Evolutionary conservation across 306 rosid genomes (phyloP).

Genomic region (Lathyrus oleraceus): DNA sequence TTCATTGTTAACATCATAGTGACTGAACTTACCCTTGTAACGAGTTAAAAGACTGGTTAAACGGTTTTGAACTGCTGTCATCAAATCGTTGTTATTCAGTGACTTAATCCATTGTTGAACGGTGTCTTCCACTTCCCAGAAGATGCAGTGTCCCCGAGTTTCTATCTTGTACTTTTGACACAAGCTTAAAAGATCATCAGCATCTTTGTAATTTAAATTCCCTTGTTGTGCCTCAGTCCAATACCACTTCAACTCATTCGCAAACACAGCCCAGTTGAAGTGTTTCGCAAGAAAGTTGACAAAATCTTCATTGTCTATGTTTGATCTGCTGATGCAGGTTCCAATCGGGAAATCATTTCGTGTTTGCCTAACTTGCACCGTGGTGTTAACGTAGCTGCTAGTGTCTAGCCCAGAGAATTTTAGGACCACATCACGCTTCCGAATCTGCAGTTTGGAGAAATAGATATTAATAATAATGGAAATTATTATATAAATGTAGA

Average conservation of each 20-base stretch:
- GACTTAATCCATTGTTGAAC: conserved; percentile 80
- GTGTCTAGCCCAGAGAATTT: conserved; percentile 69
- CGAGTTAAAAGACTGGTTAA: conserved; percentile 65
- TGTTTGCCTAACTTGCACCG: conserved; percentile 64
- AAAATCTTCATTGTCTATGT: conserved; percentile 91
- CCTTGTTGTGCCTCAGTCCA: conserved; percentile 93
- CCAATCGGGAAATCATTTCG: conserved; percentile 79
- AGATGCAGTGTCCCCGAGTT: conserved; percentile 88
- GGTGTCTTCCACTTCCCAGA: conserved; percentile 77
- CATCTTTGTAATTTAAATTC: conserved; percentile 79
- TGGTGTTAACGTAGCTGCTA: conserved; percentile 42
- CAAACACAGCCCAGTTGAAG: conserved; percentile 96
- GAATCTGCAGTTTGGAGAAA: conserved; percentile 56
- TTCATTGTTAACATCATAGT: conserved; percentile 92
- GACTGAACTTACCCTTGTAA: conserved; percentile 81
- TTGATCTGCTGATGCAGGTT: conserved; percentile 72
- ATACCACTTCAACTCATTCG: conserved; percentile 93
- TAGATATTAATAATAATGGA: not conserved
- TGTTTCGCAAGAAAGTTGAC: conserved; percentile 65
- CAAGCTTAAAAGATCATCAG: conserved; percentile 70
- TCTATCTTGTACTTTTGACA: conserved; percentile 66
- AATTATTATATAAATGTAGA: not conserved
- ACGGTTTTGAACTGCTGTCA: conserved; percentile 75
- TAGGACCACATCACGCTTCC: conserved; percentile 76
- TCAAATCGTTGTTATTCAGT: conserved; percentile 60